Conservation (phyloP, 306 rosid genomes). For the Lathyrus tuberosus region DNA sequence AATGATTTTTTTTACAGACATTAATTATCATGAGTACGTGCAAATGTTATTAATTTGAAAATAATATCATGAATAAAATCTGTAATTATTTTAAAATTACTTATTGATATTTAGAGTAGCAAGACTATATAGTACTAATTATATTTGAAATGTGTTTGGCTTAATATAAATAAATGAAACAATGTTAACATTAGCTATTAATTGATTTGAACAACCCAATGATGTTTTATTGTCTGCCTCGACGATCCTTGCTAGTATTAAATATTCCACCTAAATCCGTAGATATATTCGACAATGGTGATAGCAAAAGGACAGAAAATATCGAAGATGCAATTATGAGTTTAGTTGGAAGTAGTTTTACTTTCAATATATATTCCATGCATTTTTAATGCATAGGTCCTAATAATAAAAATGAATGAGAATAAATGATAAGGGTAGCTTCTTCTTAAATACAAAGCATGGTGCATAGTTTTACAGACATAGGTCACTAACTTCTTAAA, state of each 20-base stretch:
- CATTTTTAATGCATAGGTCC: conserved; percentile 5
- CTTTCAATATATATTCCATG: background rate
- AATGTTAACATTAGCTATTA: conserved; percentile 3
- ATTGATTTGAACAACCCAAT: conserved; percentile 3
- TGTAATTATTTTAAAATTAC: too few relatives aligned
- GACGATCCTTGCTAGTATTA: conserved; percentile 40
- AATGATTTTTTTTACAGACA: too few relatives aligned
- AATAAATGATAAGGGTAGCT: background rate
- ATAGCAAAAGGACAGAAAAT: conserved; percentile 29
- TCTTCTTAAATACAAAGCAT: too few relatives aligned
- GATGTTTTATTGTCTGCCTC: conserved; percentile 19
- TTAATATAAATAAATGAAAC: background rate
- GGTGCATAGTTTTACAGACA: too few relatives aligned
- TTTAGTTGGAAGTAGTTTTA: conserved; percentile 30
- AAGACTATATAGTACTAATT: too few relatives aligned
- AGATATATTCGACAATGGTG: conserved; percentile 36
- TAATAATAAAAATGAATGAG: background rate
- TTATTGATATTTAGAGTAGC: too few relatives aligned
- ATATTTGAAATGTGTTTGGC: too few relatives aligned
- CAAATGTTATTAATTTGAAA: too few relatives aligned
- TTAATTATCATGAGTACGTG: too few relatives aligned
- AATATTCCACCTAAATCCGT: conserved; percentile 55
- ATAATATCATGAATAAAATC: too few relatives aligned
- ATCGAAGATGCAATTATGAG: conserved; percentile 47
- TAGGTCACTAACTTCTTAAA: background rate